Percentiles rank a stretch among this genome's conserved stretches.
These are phyloP conservation scores for Colletotrichum tabaci DNA, from an alignment of 2,329 filamentous ascomycete genomes.

Conservation along the genomic window DNA sequence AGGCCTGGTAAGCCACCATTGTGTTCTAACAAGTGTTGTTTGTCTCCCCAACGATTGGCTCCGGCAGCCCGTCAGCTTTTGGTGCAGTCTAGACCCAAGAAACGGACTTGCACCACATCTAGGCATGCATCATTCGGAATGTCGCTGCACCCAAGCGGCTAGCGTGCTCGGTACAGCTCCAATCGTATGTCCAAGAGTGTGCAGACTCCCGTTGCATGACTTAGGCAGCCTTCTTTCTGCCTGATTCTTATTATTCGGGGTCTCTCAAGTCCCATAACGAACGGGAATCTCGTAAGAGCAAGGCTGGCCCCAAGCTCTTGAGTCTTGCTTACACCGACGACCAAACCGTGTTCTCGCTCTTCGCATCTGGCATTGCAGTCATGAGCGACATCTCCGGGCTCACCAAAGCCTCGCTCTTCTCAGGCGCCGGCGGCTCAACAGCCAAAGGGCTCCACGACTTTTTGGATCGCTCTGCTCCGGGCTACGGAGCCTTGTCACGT, in stretches of 20 bases:
- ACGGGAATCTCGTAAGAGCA: background rate
- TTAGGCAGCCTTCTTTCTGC: slow-evolving; percentile 24
- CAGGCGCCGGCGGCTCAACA: slow-evolving; percentile 15
- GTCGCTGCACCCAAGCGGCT: background rate
- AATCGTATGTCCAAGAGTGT: background rate
- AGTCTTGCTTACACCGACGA: too few relatives aligned
- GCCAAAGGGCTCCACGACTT: slow-evolving; percentile 25
- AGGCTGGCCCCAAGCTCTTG: background rate
- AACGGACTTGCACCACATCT: slow-evolving; percentile 3
- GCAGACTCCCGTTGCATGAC: background rate
- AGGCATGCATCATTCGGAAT: background rate
- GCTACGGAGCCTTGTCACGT: slow-evolving; percentile 48
- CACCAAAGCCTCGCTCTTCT: slow-evolving; percentile 32
- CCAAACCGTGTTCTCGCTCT: too few relatives aligned
- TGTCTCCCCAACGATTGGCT: slow-evolving; percentile 5
- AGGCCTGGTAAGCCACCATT: background rate
- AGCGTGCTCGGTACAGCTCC: background rate
- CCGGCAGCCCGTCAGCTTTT: background rate
- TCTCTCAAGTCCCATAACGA: background rate
- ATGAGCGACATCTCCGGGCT: slow-evolving; percentile 33
- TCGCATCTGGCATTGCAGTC: background rate
- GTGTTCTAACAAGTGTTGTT: background rate
- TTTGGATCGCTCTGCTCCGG: slow-evolving; percentile 26
- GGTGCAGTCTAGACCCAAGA: background rate
- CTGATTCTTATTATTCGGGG: background rate